Conservation (phyloP, 164 flowering plant genomes). For the Aristolochia contorta region DNA sequence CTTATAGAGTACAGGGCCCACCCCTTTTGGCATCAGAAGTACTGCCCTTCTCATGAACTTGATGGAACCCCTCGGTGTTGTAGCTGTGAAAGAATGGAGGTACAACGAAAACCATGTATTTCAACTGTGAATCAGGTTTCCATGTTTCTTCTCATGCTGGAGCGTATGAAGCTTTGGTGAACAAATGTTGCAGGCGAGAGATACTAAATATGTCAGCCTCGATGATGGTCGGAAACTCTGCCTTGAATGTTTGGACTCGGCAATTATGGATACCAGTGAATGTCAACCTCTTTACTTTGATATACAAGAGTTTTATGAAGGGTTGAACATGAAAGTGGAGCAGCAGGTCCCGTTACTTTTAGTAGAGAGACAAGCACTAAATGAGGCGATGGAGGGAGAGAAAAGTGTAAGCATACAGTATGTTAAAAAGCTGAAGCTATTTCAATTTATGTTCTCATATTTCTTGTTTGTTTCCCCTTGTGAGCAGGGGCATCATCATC, state of each 20-base stretch:
- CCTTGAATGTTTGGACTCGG: conserved; percentile 76
- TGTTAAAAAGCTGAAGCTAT: not conserved
- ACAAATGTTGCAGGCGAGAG: conserved; percentile 40
- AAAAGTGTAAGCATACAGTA: conserved; percentile 36
- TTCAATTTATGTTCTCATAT: not conserved
- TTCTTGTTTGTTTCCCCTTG: conserved; percentile 1
- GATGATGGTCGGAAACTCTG: conserved; percentile 87
- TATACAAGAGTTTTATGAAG: conserved; percentile 67
- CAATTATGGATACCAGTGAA: conserved; percentile 62
- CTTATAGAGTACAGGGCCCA: conserved; percentile 89
- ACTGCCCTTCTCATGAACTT: conserved; percentile 83
- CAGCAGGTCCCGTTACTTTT: conserved; percentile 75
- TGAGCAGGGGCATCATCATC: conserved; percentile 74
- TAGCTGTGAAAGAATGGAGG: conserved; percentile 98
- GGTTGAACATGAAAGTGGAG: conserved; percentile 64
- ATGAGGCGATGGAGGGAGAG: conserved; percentile 87
- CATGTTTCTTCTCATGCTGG: not conserved
- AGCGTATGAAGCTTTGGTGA: not conserved
- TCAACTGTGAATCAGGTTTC: not conserved
- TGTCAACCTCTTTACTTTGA: conserved; percentile 75
- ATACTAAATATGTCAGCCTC: conserved; percentile 43
- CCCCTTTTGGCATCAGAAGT: conserved; percentile 85
- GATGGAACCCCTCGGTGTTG: conserved; percentile 86
- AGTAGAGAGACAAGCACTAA: conserved; percentile 82
- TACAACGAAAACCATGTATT: conserved; percentile 15